A percentile compares a stretch with the other conserved stretches of the same genome.
These are phyloP conservation scores for Sonneratia alba DNA, from an alignment of 345 rosid species.

Conservation along the genomic window DNA sequence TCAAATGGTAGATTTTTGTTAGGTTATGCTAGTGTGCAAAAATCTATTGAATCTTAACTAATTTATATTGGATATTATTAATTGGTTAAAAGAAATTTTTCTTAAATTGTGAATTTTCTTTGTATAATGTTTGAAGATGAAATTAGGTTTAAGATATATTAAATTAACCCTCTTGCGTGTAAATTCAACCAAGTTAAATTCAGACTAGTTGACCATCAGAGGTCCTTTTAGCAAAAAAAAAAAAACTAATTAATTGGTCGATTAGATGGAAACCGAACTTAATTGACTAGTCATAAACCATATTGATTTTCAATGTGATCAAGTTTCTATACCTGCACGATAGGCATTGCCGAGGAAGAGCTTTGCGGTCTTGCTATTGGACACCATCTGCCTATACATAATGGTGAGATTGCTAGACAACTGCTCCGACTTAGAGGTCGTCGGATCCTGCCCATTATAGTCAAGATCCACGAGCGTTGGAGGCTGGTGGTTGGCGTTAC, in stretches of 20 bases:
- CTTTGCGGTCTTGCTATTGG: conserved; percentile 27
- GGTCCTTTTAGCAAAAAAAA: neutral
- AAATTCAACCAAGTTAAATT: neutral
- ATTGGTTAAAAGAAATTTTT: no score
- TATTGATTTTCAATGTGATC: neutral
- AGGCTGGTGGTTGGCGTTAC: conserved; percentile 30
- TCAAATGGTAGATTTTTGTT: no score
- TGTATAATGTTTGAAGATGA: no score
- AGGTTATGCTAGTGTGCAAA: no score
- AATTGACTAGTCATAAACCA: neutral
- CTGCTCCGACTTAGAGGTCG: conserved; percentile 13
- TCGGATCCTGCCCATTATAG: conserved; percentile 19
- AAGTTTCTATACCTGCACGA: conserved; percentile 20
- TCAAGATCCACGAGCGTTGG: conserved; percentile 38
- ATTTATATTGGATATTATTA: no score
- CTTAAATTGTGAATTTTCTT: no score
- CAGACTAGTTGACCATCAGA: neutral
- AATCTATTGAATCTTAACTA: no score
- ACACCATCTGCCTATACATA: conserved; percentile 62
- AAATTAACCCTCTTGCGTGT: neutral
- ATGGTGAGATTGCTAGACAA: conserved; percentile 29
- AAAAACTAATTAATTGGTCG: no score
- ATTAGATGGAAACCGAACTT: neutral
- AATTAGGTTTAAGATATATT: no score
- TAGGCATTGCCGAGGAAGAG: conserved; percentile 44